Evolutionary conservation across 1,284 basidiomycete genomes (phyloP).

Genomic region (Tausonia pullulans): DNA sequence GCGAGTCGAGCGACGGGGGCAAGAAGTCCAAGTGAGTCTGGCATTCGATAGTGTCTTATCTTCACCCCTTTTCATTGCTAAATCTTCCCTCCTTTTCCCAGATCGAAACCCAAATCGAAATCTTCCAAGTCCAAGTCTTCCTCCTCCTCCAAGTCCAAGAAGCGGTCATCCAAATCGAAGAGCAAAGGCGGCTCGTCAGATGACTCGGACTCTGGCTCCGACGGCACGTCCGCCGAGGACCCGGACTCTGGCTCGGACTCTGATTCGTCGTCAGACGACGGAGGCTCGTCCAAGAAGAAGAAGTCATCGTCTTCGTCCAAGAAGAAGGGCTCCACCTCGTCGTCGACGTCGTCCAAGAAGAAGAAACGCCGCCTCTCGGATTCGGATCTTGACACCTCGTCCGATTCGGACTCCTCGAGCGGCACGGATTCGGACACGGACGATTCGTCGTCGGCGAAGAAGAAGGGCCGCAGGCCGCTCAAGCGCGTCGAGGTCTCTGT

Average conservation of each 20-base stretch:
- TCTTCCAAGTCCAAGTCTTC: slow-evolving; percentile 22
- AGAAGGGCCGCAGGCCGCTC: not conserved
- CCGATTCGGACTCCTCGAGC: not conserved
- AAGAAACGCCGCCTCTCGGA: not conserved
- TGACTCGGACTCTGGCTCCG: slow-evolving; percentile 1
- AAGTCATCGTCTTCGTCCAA: not conserved
- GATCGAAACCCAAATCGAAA: slow-evolving; percentile 9
- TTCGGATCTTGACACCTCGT: not conserved
- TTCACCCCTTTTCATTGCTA: not conserved
- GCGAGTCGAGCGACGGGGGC: not conserved
- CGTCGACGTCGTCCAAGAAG: not conserved
- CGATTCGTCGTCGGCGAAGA: slow-evolving; percentile 1
- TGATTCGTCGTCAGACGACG: not conserved
- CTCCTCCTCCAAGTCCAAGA: slow-evolving; percentile 4
- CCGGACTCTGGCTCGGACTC: slow-evolving; percentile 7
- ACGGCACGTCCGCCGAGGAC: not conserved
- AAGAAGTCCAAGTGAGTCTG: slow-evolving; percentile 1
- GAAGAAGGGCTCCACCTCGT: not conserved
- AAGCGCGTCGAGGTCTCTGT: slow-evolving; percentile 13
- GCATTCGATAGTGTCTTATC: not conserved
- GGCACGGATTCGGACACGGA: not conserved
- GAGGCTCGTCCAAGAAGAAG: not conserved
- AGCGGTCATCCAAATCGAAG: slow-evolving; percentile 3
- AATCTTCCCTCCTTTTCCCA: slow-evolving; percentile 11
- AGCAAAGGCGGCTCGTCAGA: not conserved